Evolutionary conservation across 495 filamentous ascomycete species (phyloP), one percentile per base, ranked within the genome.

Genomic region (Aspergillus mulundensis): DNA sequence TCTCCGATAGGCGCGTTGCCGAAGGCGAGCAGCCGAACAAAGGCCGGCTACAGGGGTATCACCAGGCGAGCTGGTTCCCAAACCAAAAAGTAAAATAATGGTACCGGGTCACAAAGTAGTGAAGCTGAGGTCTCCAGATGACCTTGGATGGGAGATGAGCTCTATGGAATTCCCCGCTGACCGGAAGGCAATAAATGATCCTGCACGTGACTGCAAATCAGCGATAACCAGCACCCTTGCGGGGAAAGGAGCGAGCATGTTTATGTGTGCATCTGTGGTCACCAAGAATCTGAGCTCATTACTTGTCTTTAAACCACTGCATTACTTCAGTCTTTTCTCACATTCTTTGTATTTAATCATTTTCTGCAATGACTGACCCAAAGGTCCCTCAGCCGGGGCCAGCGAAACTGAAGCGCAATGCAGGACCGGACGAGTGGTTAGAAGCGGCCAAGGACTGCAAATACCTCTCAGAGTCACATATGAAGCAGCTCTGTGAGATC

Each of bases 401-500:
- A 42, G 91, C 91, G 46, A 91, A 88, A 66, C 77, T 96, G 30
- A 84, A 84, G 41, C 81, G 85, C 25, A 86, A 87, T 66, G 89
- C 90, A 40, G 90, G 89, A 18, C 86, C 92, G n/a, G 90, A 95
- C 64, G 91, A 97, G 75, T 98, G 94, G 94, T 83, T 97, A 15
- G 87, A 91, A 65, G 87, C 89, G 62, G 94, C 94, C 38, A 96
- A 95, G 70, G 87, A 92, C 66, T 97, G 95, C 79, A 91, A 95
- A 67, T 96, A 97, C 69, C 82, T 98, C 16, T 92, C 93, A 6
- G 94, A 98, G 74, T 73, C 84, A 39, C 90, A 91, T 63, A 98
- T 98, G 94, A 98, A 98, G 77, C 88, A 95, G 70, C 81, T 98
- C 16, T 98, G 94, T 73, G 94, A 98, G 77, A 95, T 95, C 57